Evolutionary conservation across 495 filamentous ascomycete genomes (phyloP).

Genomic region (Penicillium fimorum): DNA sequence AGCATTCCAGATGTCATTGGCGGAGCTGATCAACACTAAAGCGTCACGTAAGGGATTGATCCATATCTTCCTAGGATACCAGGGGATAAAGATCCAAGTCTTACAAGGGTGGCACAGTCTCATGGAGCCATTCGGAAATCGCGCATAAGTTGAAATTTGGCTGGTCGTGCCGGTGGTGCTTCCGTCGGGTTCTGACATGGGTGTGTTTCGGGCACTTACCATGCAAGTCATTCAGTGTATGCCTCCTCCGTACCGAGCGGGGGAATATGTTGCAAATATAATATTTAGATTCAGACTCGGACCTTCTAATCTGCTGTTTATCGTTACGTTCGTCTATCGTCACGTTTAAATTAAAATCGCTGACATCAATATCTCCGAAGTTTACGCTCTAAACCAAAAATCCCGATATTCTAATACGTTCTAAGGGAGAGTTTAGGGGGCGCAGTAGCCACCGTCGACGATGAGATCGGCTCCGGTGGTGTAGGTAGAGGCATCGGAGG

Average conservation of each 20-base stretch:
- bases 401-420: background rate
- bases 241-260: too few species aligned
- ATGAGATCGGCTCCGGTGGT: slow-evolving; percentile 76
- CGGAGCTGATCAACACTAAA: background rate
- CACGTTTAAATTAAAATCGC: background rate
- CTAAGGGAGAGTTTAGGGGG: slow-evolving; percentile 23
- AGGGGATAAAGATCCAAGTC: background rate
- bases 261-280: background rate
- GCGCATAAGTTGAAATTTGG: background rate
- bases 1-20: background rate
- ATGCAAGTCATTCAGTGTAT: background rate
- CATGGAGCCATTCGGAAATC: background rate
- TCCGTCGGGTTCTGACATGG: background rate
- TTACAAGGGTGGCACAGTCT: background rate
- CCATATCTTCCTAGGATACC: background rate
- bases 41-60: slow-evolving; percentile 1
- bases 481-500: slow-evolving; percentile 78
- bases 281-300: background rate
- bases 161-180: background rate
- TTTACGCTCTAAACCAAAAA: background rate
- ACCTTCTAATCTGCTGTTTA: background rate
- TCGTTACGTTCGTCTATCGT: background rate
- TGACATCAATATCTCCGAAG: background rate
- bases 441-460: slow-evolving; percentile 61
- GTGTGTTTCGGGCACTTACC: background rate